Percentiles rank a stretch among this genome's conserved stretches.
phyloP scores from a whole-genome alignment of 805 yeast genomes.

The Maudiozyma serrabonitensis region DNA sequence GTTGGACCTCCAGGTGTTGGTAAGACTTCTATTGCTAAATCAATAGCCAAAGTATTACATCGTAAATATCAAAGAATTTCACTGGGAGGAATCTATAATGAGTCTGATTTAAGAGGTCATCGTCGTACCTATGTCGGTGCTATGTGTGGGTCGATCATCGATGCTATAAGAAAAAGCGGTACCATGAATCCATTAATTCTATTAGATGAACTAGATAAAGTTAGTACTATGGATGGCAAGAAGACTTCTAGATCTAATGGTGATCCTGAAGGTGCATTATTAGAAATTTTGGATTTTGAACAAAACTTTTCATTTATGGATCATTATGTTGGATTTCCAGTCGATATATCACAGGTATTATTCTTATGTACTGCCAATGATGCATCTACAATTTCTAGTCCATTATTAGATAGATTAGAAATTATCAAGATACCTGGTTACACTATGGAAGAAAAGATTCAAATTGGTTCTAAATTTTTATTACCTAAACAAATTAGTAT shows the following conservation, averaged over 20 bases:
- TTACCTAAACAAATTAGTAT: constrained; percentile 75
- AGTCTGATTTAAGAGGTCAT: constrained; percentile 95
- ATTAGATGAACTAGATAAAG: constrained; percentile 93
- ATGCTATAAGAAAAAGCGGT: constrained; percentile 80
- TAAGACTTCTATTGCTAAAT: constrained; percentile 91
- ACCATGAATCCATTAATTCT: constrained; percentile 91
- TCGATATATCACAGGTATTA: constrained; percentile 83
- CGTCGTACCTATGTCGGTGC: constrained; percentile 97
- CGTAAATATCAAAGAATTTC: constrained; percentile 87
- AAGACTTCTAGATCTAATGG: constrained; percentile 58
- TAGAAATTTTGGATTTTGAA: constrained; percentile 93
- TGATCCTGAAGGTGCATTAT: constrained; percentile 86
- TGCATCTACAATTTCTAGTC: constrained; percentile 82
- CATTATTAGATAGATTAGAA: constrained; percentile 95
- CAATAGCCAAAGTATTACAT: constrained; percentile 82
- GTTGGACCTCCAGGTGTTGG: constrained; percentile 99
- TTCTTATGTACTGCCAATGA: constrained; percentile 95
- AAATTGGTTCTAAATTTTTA: constrained; percentile 79
- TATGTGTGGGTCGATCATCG: constrained; percentile 86
- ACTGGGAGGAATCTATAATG: constrained; percentile 96
- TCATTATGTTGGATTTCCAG: constrained; percentile 86
- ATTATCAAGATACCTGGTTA: constrained; percentile 90
- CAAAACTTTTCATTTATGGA: constrained; percentile 87
- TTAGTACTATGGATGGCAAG: constrained; percentile 35
- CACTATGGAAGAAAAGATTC: constrained; percentile 84